Evolutionary conservation across 305 asterid genomes (phyloP).

Genomic region (Ajuga reptans): DNA sequence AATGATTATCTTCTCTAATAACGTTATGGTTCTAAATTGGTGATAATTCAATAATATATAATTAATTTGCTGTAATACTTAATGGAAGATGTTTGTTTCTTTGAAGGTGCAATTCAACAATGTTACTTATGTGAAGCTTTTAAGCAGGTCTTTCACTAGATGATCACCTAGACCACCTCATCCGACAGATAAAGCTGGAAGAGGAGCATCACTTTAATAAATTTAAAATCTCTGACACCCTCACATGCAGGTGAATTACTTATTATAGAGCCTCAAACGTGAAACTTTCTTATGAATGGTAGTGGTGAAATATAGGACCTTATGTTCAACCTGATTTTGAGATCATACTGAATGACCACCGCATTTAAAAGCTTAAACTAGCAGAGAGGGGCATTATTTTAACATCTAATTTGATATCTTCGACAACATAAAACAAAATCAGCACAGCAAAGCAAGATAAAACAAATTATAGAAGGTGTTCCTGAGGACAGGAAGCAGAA

Average conservation of each 20-base stretch:
- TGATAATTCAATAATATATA: neutral
- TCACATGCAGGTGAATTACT: neutral
- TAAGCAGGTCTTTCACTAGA: too few species aligned
- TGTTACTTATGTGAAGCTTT: neutral
- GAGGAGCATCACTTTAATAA: neutral
- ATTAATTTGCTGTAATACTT: conserved; percentile 4
- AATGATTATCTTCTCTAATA: neutral
- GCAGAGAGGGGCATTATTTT: neutral
- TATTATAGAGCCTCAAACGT: neutral
- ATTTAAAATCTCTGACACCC: neutral
- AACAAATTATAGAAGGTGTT: neutral
- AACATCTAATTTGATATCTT: neutral
- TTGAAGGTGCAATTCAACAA: neutral
- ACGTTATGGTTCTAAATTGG: neutral
- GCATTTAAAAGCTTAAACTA: neutral
- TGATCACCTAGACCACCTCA: neutral
- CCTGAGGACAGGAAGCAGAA: neutral
- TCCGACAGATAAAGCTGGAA: neutral
- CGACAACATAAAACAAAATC: neutral
- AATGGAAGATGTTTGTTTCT: neutral
- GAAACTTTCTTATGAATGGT: neutral
- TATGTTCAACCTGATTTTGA: neutral
- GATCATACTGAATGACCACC: neutral
- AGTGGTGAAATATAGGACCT: neutral
- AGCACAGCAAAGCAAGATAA: neutral